phyloP scores from a whole-genome alignment of 805 yeast species.

The Nakazawaea anatomiae region DNA sequence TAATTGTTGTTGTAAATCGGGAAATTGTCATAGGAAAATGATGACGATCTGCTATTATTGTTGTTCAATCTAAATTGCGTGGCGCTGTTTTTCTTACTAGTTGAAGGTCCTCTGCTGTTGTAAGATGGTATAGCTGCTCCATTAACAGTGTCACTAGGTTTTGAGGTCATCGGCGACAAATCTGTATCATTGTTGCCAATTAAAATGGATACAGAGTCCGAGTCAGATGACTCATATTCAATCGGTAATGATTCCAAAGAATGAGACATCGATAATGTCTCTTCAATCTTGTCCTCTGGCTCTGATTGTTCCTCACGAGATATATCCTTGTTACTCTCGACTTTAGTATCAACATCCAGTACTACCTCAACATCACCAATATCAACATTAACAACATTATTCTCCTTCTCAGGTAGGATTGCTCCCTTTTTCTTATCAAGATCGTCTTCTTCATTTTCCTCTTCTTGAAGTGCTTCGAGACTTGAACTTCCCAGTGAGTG shows the following conservation, averaged over 20 bases:
- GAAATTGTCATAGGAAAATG: conserved; percentile 3
- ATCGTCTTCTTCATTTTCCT: neutral
- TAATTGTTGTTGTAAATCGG: neutral
- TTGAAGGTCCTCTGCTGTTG: neutral
- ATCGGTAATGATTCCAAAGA: neutral
- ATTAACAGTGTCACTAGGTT: neutral
- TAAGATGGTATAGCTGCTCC: neutral
- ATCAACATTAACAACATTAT: no score
- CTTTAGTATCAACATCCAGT: no score
- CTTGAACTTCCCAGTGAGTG: neutral
- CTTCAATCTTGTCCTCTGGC: no score
- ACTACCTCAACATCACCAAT: no score
- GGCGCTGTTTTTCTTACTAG: conserved; percentile 4
- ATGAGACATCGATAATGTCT: neutral
- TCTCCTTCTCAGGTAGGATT: no score
- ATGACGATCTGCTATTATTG: conserved; percentile 9
- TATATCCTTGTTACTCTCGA: neutral
- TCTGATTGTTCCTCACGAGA: neutral
- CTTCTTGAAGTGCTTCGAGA: neutral
- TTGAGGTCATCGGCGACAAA: neutral
- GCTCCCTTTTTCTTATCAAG: neutral
- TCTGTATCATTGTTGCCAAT: conserved; percentile 4
- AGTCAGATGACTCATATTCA: conserved; percentile 6
- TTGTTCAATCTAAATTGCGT: conserved; percentile 4
- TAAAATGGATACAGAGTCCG: conserved; percentile 9